phyloP scores from a whole-genome alignment of 202 grass and related monocot genomes.

The Dendrocalamus latiflorus region DNA sequence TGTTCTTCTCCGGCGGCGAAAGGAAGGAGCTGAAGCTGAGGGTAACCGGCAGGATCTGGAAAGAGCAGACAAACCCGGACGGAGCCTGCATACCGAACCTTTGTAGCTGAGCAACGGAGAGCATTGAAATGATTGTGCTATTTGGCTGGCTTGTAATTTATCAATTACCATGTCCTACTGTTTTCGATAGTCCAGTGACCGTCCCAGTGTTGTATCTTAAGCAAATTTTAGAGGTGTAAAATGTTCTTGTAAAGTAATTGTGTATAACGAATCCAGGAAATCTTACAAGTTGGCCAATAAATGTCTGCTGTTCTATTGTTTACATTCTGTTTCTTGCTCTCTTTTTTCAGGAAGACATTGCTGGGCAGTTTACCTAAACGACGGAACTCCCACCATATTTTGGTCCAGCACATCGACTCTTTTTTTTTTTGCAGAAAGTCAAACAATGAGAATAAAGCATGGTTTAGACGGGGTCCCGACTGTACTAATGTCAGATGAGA shows the following conservation, averaged over 20 bases:
- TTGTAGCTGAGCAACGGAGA: too few relatives aligned
- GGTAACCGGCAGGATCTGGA: conserved; percentile 76
- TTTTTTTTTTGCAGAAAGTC: too few relatives aligned
- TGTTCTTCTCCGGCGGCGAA: too few relatives aligned
- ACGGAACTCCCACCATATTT: background rate
- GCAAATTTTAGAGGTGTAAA: conserved; percentile 33
- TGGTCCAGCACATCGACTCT: too few relatives aligned
- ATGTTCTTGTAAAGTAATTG: conserved; percentile 52
- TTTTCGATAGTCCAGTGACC: conserved; percentile 28
- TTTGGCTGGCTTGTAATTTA: conserved; percentile 40
- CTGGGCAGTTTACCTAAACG: background rate
- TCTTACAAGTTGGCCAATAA: conserved; percentile 30
- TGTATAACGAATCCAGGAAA: conserved; percentile 42
- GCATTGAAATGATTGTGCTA: conserved; percentile 27
- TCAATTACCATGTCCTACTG: conserved; percentile 21
- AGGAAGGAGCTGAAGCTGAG: conserved; percentile 83
- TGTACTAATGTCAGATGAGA: too few relatives aligned
- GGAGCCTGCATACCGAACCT: too few relatives aligned
- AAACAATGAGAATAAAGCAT: too few relatives aligned
- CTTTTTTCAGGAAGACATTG: background rate
- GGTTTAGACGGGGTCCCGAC: too few relatives aligned
- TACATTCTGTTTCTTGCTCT: background rate
- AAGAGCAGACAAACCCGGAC: conserved; percentile 64
- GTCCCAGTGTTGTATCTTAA: conserved; percentile 27
- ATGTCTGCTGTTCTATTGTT: background rate